Percentiles rank a stretch among this genome's conserved stretches.
Conservation (phyloP, 1,139 yeast species). For the Kurtzmaniella quercitrusa region DNA sequence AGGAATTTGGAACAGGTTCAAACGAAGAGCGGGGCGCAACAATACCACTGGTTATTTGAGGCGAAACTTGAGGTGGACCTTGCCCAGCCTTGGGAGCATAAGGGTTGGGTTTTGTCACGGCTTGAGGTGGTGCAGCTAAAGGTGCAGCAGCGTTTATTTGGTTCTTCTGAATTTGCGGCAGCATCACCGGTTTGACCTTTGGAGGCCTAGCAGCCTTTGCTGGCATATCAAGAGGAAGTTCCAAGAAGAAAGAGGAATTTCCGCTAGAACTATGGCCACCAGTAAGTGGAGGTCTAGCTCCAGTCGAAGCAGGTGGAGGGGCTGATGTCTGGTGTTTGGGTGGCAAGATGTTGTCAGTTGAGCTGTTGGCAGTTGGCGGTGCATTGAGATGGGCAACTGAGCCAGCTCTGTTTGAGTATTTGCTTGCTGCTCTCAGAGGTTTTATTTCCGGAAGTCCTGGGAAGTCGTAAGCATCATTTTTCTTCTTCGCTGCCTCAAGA, state of each 20-base stretch:
- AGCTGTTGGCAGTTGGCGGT: slow-evolving; percentile 6
- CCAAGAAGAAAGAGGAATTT: slow-evolving; percentile 51
- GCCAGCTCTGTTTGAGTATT: slow-evolving; percentile 15
- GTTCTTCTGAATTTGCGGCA: slow-evolving; percentile 1
- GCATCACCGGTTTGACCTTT: slow-evolving; percentile 16
- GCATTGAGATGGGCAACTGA: slow-evolving; percentile 4
- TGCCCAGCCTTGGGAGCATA: slow-evolving; percentile 7
- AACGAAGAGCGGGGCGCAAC: slow-evolving; percentile 5
- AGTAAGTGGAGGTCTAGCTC: slow-evolving; percentile 7
- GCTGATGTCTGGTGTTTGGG: not conserved
- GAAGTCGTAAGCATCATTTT: slow-evolving; percentile 75
- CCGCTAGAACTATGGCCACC: slow-evolving; percentile 12
- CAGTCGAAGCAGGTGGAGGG: not conserved
- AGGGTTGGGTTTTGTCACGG: slow-evolving; percentile 10
- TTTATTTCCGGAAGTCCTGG: slow-evolving; percentile 48
- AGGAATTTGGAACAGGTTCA: not conserved
- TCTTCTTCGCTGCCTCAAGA: slow-evolving; percentile 46
- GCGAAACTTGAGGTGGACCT: slow-evolving; percentile 2
- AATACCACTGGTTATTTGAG: slow-evolving; percentile 3
- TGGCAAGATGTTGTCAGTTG: slow-evolving; percentile 6
- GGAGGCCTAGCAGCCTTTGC: slow-evolving; percentile 24
- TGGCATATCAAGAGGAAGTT: slow-evolving; percentile 39
- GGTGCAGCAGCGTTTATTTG: slow-evolving; percentile 9
- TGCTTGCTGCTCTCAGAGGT: slow-evolving; percentile 11
- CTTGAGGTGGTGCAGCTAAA: slow-evolving; percentile 10